phyloP scores from a whole-genome alignment of 2,329 filamentous ascomycete genomes.

The Stachybotrys elegans region DNA sequence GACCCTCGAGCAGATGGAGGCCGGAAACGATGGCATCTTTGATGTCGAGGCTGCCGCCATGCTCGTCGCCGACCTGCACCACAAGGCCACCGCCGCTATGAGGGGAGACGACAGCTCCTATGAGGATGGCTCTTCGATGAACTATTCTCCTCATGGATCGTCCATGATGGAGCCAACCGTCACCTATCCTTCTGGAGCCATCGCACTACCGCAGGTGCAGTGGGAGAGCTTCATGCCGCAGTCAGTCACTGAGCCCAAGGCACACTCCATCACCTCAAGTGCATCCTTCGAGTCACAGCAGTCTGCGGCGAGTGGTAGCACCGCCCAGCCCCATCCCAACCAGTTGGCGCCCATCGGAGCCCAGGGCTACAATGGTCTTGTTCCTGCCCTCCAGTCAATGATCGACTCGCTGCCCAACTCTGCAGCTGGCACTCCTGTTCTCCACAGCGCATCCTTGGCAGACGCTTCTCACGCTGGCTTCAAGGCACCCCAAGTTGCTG shows the following conservation, averaged over 20 bases:
- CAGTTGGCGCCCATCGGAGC: slow-evolving; percentile 67
- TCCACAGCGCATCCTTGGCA: slow-evolving; percentile 69
- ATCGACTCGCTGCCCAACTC: slow-evolving; percentile 67
- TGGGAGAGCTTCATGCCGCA: slow-evolving; percentile 87
- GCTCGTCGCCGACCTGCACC: slow-evolving; percentile 96
- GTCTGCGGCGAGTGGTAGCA: slow-evolving; percentile 55
- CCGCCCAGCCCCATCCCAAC: slow-evolving; percentile 51
- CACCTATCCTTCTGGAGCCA: slow-evolving; percentile 71
- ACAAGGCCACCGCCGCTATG: slow-evolving; percentile 78
- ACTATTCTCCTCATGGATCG: slow-evolving; percentile 67
- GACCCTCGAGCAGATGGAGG: slow-evolving; percentile 87
- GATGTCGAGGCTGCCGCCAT: slow-evolving; percentile 97
- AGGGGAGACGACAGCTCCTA: slow-evolving; percentile 51
- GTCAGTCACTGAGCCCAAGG: slow-evolving; percentile 64
- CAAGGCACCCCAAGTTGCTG: slow-evolving; percentile 73
- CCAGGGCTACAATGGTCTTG: slow-evolving; percentile 53
- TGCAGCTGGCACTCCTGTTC: slow-evolving; percentile 64
- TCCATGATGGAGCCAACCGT: slow-evolving; percentile 73
- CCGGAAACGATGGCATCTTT: slow-evolving; percentile 82
- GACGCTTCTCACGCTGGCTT: slow-evolving; percentile 60
- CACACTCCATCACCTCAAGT: slow-evolving; percentile 67
- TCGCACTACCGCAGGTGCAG: slow-evolving; percentile 78
- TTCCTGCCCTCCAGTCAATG: slow-evolving; percentile 65
- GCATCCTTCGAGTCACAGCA: slow-evolving; percentile 62
- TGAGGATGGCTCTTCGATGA: slow-evolving; percentile 55